phyloP scores from a whole-genome alignment of 176 grass and related monocot genomes.

The Hordeum marinum region DNA sequence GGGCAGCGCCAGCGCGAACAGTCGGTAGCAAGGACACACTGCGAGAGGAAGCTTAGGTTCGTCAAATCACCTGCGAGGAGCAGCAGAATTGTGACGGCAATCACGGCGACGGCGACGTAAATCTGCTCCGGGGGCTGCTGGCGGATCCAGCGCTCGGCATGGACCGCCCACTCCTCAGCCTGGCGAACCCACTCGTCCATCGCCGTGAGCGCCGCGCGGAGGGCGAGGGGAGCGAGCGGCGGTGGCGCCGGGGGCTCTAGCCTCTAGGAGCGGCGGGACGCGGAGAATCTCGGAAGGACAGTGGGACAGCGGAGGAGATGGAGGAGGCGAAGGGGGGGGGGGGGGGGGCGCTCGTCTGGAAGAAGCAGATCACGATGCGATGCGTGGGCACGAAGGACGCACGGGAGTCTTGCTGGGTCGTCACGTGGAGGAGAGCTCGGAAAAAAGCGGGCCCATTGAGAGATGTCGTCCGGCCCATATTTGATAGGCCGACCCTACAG shows the following conservation, averaged over 20 bases:
- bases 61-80: slow-evolving; percentile 40
- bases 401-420: not conserved
- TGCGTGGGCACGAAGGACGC: not conserved
- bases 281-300: not conserved
- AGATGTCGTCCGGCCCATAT: no score
- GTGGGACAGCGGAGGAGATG: not conserved
- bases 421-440: not conserved
- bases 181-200: slow-evolving; percentile 53
- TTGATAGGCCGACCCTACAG: no score
- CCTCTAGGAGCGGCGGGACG: not conserved
- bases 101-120: slow-evolving; percentile 57
- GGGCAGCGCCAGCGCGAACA: not conserved
- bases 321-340: not conserved
- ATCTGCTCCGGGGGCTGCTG: slow-evolving; percentile 79
- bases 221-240: not conserved
- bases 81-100: slow-evolving; percentile 48
- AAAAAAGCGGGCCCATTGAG: not conserved
- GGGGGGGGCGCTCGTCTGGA: not conserved
- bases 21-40: not conserved
- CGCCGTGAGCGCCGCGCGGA: not conserved
- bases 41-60: not conserved
- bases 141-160: slow-evolving; percentile 66
- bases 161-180: slow-evolving; percentile 35
- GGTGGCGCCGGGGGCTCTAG: not conserved
- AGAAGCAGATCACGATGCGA: not conserved